These are phyloP conservation scores for Bacidia gigantensis DNA, from an alignment of 495 filamentous ascomycete species.

Conservation along the genomic window DNA sequence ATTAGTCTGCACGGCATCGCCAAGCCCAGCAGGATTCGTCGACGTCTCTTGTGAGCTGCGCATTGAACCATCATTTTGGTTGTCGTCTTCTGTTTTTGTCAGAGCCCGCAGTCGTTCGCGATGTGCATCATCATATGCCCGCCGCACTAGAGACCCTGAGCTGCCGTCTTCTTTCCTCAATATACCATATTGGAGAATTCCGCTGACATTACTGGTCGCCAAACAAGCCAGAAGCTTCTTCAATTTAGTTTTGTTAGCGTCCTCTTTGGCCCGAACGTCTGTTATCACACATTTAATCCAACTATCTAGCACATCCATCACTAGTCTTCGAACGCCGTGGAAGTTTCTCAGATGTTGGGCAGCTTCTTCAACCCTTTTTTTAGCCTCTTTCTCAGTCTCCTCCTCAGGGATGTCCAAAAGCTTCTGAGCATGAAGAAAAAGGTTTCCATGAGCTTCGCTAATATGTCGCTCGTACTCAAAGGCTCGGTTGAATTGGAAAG, in stretches of 20 bases:
- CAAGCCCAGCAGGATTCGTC: not conserved
- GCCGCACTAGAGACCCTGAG: constrained; percentile 8
- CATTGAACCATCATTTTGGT: not conserved
- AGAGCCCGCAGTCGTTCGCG: not conserved
- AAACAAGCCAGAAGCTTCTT: constrained; percentile 48
- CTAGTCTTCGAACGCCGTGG: not conserved
- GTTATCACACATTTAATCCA: not conserved
- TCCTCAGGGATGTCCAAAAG: constrained; percentile 8
- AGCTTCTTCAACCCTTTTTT: not conserved
- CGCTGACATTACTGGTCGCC: constrained; percentile 38
- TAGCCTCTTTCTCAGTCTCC: not conserved
- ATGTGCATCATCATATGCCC: constrained; percentile 8
- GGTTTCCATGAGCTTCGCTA: constrained; percentile 48
- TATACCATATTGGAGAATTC: constrained; percentile 48
- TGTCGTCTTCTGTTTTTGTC: not conserved
- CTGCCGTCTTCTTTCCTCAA: constrained; percentile 1
- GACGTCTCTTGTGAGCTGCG: not conserved
- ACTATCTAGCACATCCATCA: not conserved
- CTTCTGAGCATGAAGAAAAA: too few species aligned
- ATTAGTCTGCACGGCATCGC: not conserved
- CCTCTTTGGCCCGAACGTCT: not conserved
- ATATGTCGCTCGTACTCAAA: constrained; percentile 34
- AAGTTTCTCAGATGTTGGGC: not conserved
- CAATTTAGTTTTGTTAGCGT: constrained; percentile 28
- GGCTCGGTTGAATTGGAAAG: constrained; percentile 26